Evolutionary conservation across 805 yeast genomes (phyloP).

Genomic region (Yarrowia alimentaria): DNA sequence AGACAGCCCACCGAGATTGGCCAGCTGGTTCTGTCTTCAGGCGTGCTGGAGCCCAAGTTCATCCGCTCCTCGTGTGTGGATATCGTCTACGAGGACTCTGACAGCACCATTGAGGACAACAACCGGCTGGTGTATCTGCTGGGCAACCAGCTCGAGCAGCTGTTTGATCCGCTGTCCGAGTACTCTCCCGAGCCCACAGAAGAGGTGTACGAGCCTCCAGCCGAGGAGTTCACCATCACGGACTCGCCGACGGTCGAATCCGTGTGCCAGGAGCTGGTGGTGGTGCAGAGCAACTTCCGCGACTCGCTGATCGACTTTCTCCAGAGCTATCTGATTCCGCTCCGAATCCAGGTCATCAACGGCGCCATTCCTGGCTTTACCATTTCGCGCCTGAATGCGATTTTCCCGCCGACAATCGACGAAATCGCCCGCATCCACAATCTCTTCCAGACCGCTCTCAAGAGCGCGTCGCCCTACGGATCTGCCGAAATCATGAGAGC

Average conservation of each 20-base stretch:
- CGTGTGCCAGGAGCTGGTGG: conserved; percentile 63
- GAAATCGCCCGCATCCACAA: conserved; percentile 90
- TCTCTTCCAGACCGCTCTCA: conserved; percentile 71
- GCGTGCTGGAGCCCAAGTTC: conserved; percentile 53
- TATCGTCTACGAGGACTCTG: conserved; percentile 63
- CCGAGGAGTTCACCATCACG: conserved; percentile 30
- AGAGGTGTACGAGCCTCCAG: conserved; percentile 64
- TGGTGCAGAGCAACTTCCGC: conserved; percentile 73
- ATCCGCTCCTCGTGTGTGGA: conserved; percentile 62
- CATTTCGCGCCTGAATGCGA: conserved; percentile 64
- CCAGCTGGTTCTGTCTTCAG: conserved; percentile 50
- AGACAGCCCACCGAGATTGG: conserved; percentile 61
- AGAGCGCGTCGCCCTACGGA: conserved; percentile 65
- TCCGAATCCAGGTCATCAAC: conserved; percentile 66
- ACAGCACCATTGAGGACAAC: conserved; percentile 57
- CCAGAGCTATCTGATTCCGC: conserved; percentile 74
- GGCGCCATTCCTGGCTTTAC: conserved; percentile 51
- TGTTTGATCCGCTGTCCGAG: conserved; percentile 86
- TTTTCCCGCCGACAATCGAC: conserved; percentile 94
- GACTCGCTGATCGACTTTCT: conserved; percentile 68
- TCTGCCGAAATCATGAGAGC: conserved; percentile 74
- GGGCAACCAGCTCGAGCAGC: conserved; percentile 82
- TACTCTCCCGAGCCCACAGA: conserved; percentile 90
- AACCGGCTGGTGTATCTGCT: conserved; percentile 71
- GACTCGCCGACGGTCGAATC: conserved; percentile 47